Percentiles rank a stretch among this genome's conserved stretches.
Evolutionary conservation across 495 filamentous ascomycete genomes (phyloP).

Genomic region (Xylaria flabelliformis): DNA sequence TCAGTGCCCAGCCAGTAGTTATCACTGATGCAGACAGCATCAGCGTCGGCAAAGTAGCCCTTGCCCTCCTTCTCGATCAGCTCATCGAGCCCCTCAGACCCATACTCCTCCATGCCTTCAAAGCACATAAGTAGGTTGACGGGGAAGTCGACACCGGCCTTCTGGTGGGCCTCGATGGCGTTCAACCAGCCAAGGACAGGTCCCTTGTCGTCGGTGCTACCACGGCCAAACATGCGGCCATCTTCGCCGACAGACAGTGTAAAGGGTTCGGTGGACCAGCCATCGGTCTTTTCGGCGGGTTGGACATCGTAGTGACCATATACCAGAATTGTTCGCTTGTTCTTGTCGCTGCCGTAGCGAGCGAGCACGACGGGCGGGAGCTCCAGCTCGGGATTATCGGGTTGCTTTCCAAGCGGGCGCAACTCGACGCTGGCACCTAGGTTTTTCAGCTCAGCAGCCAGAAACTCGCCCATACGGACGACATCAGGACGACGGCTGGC

Average conservation of each 20-base stretch:
- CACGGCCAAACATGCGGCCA: slow-evolving; percentile 93
- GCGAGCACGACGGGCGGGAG: slow-evolving; percentile 92
- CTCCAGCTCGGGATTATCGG: slow-evolving; percentile 84
- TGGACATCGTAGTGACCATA: slow-evolving; percentile 99
- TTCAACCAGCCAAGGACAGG: slow-evolving; percentile 98
- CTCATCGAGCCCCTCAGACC: slow-evolving; percentile 94
- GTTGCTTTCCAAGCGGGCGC: slow-evolving; percentile 85
- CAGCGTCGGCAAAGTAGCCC: slow-evolving; percentile 90
- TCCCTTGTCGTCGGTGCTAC: slow-evolving; percentile 97
- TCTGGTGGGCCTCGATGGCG: slow-evolving; percentile 95
- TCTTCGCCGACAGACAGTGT: slow-evolving; percentile 85
- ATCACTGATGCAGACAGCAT: slow-evolving; percentile 97
- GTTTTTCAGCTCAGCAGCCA: slow-evolving; percentile 78
- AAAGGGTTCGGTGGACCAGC: slow-evolving; percentile 97
- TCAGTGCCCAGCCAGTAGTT: slow-evolving; percentile 99
- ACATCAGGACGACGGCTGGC: slow-evolving; percentile 88
- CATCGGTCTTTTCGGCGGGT: slow-evolving; percentile 89
- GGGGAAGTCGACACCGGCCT: slow-evolving; percentile 90
- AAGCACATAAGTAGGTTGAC: slow-evolving; percentile 99
- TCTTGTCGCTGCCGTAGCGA: slow-evolving; percentile 87
- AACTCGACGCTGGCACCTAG: slow-evolving; percentile 88
- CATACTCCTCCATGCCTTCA: slow-evolving; percentile 99
- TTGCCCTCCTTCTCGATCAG: slow-evolving; percentile 89
- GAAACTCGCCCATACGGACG: slow-evolving; percentile 93
- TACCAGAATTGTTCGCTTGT: slow-evolving; percentile 91